Percentiles rank a stretch among this genome's conserved stretches.
Evolutionary conservation across 768 basidiomycete genomes (phyloP).

Genomic region (Lactifluus subvellereus): DNA sequence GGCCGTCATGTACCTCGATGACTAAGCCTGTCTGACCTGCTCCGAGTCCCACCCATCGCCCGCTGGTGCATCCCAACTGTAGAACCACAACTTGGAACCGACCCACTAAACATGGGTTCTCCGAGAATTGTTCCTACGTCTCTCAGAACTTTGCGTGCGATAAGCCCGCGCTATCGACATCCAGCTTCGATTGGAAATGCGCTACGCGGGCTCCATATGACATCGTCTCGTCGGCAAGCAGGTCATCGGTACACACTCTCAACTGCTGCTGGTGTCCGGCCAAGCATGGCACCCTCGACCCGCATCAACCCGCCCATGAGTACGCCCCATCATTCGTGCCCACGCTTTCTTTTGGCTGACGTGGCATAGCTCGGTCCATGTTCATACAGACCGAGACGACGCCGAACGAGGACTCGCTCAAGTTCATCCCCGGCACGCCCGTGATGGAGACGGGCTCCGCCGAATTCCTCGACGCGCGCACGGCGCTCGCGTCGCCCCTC

Average conservation of each 20-base stretch:
- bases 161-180: neutral
- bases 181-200: neutral
- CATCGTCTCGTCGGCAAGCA: slow-evolving; percentile 1
- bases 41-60: neutral
- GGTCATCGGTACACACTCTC: slow-evolving; percentile 13
- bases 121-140: neutral
- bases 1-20: neutral
- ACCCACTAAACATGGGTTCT: neutral
- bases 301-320: slow-evolving; percentile 31
- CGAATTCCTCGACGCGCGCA: slow-evolving; percentile 87
- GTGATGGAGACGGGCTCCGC: slow-evolving; percentile 89
- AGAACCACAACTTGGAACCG: neutral
- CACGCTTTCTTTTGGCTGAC: neutral
- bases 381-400: slow-evolving; percentile 99
- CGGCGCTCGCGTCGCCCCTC: slow-evolving; percentile 87
- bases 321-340: slow-evolving; percentile 26
- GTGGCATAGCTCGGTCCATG: slow-evolving; percentile 68
- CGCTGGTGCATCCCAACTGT: neutral
- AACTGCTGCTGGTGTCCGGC: slow-evolving; percentile 9
- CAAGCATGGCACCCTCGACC: neutral
- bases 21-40: neutral
- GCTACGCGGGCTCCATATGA: slow-evolving; percentile 6
- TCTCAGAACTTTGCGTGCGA: neutral
- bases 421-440: slow-evolving; percentile 90
- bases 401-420: slow-evolving; percentile 94